Conservation (phyloP, 495 filamentous ascomycete genomes). For the Beverwykella pulmonaria region DNA sequence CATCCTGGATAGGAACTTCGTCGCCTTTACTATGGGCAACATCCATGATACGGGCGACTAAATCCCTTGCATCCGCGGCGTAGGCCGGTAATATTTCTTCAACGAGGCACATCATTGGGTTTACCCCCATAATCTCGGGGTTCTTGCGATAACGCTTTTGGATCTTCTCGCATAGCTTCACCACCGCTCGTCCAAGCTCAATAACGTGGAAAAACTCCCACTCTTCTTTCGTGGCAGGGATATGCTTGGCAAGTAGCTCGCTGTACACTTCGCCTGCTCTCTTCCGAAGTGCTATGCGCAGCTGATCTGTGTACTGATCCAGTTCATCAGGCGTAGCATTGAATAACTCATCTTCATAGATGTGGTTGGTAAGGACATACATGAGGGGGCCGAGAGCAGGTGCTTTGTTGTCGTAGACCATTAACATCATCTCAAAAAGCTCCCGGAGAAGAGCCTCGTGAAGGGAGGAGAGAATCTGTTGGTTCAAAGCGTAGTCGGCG, state of each 20-base stretch:
- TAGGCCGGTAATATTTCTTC: slow-evolving; percentile 85
- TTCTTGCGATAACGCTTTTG: slow-evolving; percentile 89
- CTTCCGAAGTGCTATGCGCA: slow-evolving; percentile 70
- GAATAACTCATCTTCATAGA: slow-evolving; percentile 77
- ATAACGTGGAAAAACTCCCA: slow-evolving; percentile 89
- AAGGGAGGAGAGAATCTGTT: slow-evolving; percentile 70
- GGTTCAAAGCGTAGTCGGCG: slow-evolving; percentile 73
- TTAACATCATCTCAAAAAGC: slow-evolving; percentile 80
- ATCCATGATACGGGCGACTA: slow-evolving; percentile 78
- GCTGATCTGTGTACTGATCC: slow-evolving; percentile 66
- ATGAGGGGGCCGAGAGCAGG: slow-evolving; percentile 77
- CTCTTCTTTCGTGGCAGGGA: slow-evolving; percentile 72
- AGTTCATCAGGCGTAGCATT: slow-evolving; percentile 67
- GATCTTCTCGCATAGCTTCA: slow-evolving; percentile 79
- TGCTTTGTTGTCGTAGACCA: slow-evolving; percentile 85
- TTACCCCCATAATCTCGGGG: slow-evolving; percentile 87
- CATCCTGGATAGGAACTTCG: slow-evolving; percentile 84
- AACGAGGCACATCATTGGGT: slow-evolving; percentile 78
- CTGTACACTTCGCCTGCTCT: slow-evolving; percentile 76
- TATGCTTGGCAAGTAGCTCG: slow-evolving; percentile 67
- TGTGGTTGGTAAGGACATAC: slow-evolving; percentile 80
- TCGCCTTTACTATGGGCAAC: slow-evolving; percentile 65
- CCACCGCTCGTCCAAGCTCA: slow-evolving; percentile 80
- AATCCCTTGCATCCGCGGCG: slow-evolving; percentile 80
- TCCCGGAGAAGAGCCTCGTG: slow-evolving; percentile 86